These are phyloP conservation scores for Beauveria varroae DNA, from an alignment of 2,329 filamentous ascomycete species.

Conservation along the genomic window DNA sequence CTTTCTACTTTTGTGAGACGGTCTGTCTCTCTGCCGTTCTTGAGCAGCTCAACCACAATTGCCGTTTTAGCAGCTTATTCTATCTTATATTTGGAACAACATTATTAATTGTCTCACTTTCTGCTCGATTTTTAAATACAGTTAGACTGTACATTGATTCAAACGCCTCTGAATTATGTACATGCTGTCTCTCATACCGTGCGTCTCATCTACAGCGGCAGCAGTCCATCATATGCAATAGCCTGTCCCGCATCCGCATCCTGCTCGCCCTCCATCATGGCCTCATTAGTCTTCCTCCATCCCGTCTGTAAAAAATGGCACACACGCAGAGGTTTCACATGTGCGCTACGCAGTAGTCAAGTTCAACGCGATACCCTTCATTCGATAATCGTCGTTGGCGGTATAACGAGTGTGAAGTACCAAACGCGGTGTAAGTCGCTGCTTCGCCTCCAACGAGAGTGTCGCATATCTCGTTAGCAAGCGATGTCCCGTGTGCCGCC, in stretches of 20 bases:
- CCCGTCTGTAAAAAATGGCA: conserved; percentile 17
- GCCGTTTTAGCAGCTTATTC: not conserved
- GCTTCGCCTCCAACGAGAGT: too few relatives aligned
- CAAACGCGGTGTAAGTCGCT: too few relatives aligned
- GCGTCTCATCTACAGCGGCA: conserved; percentile 15
- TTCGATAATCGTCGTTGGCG: too few relatives aligned
- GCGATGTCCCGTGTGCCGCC: too few relatives aligned
- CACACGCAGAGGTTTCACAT: too few relatives aligned
- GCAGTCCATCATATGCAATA: conserved; percentile 16
- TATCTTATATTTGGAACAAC: not conserved
- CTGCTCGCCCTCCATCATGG: conserved; percentile 28
- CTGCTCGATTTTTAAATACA: too few relatives aligned
- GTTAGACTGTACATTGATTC: too few relatives aligned
- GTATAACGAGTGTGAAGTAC: too few relatives aligned
- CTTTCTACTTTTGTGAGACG: not conserved
- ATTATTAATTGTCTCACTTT: not conserved
- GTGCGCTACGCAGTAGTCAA: too few relatives aligned
- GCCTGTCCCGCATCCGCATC: conserved; percentile 29
- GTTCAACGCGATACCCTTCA: conserved; percentile 19
- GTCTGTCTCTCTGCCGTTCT: not conserved
- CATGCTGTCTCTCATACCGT: not conserved
- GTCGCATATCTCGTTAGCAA: too few relatives aligned
- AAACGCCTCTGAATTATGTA: too few relatives aligned
- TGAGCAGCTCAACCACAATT: not conserved
- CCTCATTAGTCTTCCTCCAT: conserved; percentile 27